Evolutionary conservation across 768 basidiomycete genomes (phyloP), one percentile per base, ranked within the genome.

Genomic region (Mrakia blollopis): DNA sequence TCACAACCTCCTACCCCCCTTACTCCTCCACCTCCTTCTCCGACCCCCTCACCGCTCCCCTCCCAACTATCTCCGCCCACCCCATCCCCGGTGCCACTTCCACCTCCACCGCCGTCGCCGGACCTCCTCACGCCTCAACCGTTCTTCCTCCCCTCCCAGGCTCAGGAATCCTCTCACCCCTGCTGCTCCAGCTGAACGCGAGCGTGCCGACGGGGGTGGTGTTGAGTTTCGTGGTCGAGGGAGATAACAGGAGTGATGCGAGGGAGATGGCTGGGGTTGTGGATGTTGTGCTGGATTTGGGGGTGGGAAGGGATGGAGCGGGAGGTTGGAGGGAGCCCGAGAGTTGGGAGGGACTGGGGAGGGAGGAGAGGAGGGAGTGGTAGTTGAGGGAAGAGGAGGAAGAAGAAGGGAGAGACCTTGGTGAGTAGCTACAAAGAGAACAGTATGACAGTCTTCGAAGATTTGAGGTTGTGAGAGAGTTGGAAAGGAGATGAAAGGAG

Each of bases 191-290:
- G 67, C 65, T 78, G 3, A 39, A 65, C 62, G 44, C 50, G 47
- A 13, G 23, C 37, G 39, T 74, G 23, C 57, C 52, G 11, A 70
- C 65, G 16, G 77, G 73, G 10, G 73, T 74, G 21, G 62, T 78
- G 32, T 60, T 78, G 11, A 23, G 52, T 37, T 74, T 69, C 61
- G 67, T 73, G 0, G 54, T 74, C 18, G 77, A 78, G 47, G 77
- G 77, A 11, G 77, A 78, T 41, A 78, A 78, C 72, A 28, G 73
- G 16, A 54, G 39, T 25, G 77, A 78, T 39, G 77, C 77, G 41
- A 54, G 18, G 44, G 69, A 69, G 68, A 74, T 78, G 73, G 77
- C 73, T 2, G 28, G 54, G 7, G 52, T 78, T 0, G 67, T 73
- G 44, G 73, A 78, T 60, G 37, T 74, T 18, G 73, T 67, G 41